Base-by-base conservation (phyloP, 177 flowering plant genomes). In the Vitis hybrid region DNA sequence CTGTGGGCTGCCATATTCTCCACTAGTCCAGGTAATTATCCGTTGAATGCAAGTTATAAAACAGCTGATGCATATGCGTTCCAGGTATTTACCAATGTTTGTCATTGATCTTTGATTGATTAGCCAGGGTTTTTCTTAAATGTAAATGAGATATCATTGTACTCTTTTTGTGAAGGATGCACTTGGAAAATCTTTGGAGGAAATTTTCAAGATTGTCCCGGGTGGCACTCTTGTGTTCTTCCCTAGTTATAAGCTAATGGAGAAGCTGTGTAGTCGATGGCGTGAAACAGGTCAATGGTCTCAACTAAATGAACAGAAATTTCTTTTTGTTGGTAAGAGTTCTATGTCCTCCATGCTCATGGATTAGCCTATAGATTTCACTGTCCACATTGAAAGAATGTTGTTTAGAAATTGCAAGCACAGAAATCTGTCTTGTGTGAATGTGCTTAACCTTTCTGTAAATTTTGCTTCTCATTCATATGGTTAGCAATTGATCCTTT, bases 201-300 rank as follows among this genome's bases (percentile, higher is more conserved):
- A 90, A 77, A 88, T 93, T 21, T 89, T 83, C 76, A 87, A 82
- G 73, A 74, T 87, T 64, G 94, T 88, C 72, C 98, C 98, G n/a
- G 91, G 89, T 68, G 99, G 99, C 46, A 88, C 86, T 66, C 91
- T 95, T 65, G 91, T 93, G 59, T 95, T 95, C 83, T 95, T 95
- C 72, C 99, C 99, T 49, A 95, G 99, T 81, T 95, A 95, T 77
- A 93, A 92, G 67, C 77, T 95, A 81, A 87, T 95, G 93, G 98
- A 92, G 51, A 95, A 91, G 79, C 76, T 95, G 15, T 73, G 89
- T 66, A 76, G 60, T 53, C 94, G 98, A 21, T 95, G 99, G 99
- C 74, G 66, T 65, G 88, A 86, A 82, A 95, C 97, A 59, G 98
- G 98, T 61, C 98, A 91, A 87, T 93, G 94, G 97, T 84, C 92